Conservation (phyloP, 768 basidiomycete genomes). For the Tremella yokohamensis region DNA sequence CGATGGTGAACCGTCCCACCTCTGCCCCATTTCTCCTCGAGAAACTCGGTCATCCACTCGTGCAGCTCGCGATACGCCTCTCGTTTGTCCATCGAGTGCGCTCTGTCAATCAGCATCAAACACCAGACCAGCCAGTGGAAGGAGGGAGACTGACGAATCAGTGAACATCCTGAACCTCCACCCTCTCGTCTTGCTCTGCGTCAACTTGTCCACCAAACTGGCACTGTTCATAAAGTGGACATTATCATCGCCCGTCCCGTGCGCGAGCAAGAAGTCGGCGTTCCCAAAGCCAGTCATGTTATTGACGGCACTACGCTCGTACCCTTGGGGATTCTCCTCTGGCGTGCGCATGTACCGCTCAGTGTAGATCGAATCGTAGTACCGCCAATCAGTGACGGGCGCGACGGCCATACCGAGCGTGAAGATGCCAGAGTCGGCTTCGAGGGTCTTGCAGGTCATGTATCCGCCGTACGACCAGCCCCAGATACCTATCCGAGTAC, state of each 20-base stretch:
- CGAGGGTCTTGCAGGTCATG: slow-evolving; percentile 88
- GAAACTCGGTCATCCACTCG: slow-evolving; percentile 77
- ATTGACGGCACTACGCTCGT: slow-evolving; percentile 80
- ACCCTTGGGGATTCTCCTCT: slow-evolving; percentile 73
- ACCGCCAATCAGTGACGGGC: slow-evolving; percentile 49
- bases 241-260: slow-evolving; percentile 95
- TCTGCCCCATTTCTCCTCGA: slow-evolving; percentile 84
- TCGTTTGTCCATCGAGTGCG: slow-evolving; percentile 70
- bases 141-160: slow-evolving; percentile 64
- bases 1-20: slow-evolving; percentile 31
- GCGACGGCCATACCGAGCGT: slow-evolving; percentile 62
- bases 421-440: slow-evolving; percentile 84
- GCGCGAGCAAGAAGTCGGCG: slow-evolving; percentile 76
- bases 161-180: slow-evolving; percentile 90
- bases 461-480: slow-evolving; percentile 99
- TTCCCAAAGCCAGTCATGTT: slow-evolving; percentile 75
- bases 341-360: slow-evolving; percentile 95
- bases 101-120: slow-evolving; percentile 55
- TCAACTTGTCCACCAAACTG: slow-evolving; percentile 89
- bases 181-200: slow-evolving; percentile 65
- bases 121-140: not conserved
- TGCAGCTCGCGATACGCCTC: slow-evolving; percentile 81
- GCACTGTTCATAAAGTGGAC: slow-evolving; percentile 89
- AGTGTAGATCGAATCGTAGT: slow-evolving; percentile 84
- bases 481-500: slow-evolving; percentile 87